Evolutionary conservation across 768 basidiomycete species (phyloP).

Genomic region (Tulasnella sp.): DNA sequence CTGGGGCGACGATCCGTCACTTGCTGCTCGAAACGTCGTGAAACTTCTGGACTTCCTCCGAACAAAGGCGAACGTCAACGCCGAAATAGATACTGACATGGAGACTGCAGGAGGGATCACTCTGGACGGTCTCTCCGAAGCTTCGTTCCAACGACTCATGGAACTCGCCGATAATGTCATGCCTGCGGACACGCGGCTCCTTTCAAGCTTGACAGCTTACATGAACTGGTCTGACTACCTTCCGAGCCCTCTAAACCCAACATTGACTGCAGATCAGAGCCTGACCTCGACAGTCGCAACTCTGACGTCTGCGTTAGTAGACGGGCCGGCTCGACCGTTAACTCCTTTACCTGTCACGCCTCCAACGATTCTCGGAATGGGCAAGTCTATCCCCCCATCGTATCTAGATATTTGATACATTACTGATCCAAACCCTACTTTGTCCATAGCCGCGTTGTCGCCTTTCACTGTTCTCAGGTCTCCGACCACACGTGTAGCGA

Average conservation of each 20-base stretch:
- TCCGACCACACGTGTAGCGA: slow-evolving; percentile 42
- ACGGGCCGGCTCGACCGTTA: not conserved
- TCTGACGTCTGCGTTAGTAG: not conserved
- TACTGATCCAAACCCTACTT: not conserved
- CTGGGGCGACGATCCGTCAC: not conserved
- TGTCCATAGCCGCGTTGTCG: slow-evolving; percentile 22
- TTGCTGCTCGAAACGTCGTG: not conserved
- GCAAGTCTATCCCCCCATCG: not conserved
- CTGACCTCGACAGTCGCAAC: not conserved
- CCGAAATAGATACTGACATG: not conserved
- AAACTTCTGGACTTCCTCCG: not conserved
- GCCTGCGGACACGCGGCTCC: not conserved
- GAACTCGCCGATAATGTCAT: not conserved
- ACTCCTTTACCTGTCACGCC: slow-evolving; percentile 8
- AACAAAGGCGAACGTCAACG: not conserved
- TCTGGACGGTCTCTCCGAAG: slow-evolving; percentile 9
- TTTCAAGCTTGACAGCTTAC: slow-evolving; percentile 1
- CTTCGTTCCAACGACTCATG: not conserved
- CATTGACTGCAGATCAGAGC: not conserved
- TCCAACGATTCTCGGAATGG: slow-evolving; percentile 12
- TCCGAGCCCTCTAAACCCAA: slow-evolving; percentile 1
- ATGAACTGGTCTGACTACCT: slow-evolving; percentile 10
- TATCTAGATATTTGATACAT: not conserved
- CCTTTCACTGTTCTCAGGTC: slow-evolving; percentile 59
- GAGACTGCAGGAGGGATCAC: not conserved